phyloP scores from a whole-genome alignment of 176 grass and related monocot species.

The Carex scoparia region DNA sequence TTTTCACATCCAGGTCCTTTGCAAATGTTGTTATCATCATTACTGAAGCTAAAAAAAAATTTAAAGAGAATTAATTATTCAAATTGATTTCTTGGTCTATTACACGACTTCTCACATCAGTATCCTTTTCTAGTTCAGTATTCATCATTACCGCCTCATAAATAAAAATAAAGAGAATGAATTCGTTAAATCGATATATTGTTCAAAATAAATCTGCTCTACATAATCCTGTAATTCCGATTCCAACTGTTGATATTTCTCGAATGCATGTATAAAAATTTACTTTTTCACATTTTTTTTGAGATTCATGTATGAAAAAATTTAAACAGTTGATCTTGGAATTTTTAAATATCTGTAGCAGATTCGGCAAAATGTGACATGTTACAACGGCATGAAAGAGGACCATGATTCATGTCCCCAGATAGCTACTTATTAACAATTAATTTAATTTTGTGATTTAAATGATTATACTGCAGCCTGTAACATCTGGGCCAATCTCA shows the following conservation, averaged over 20 bases:
- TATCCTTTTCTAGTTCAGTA: not conserved
- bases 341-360: too few species aligned
- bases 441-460: slow-evolving; percentile 3
- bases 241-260: too few species aligned
- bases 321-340: too few species aligned
- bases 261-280: too few species aligned
- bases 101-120: not conserved
- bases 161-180: not conserved
- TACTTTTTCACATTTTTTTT: too few species aligned
- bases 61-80: not conserved
- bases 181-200: not conserved
- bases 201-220: too few species aligned
- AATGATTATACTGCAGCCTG: not conserved
- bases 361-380: not conserved
- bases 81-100: not conserved
- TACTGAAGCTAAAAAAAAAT: not conserved
- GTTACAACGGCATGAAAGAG: slow-evolving; percentile 1
- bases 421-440: slow-evolving; percentile 18
- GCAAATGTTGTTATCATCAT: not conserved
- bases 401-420: not conserved
- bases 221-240: too few species aligned
- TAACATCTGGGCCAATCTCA: not conserved
- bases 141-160: not conserved
- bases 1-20: not conserved
- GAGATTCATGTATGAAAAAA: too few species aligned